Conservation (phyloP, 495 filamentous ascomycete species). For the Neurospora sp. region DNA sequence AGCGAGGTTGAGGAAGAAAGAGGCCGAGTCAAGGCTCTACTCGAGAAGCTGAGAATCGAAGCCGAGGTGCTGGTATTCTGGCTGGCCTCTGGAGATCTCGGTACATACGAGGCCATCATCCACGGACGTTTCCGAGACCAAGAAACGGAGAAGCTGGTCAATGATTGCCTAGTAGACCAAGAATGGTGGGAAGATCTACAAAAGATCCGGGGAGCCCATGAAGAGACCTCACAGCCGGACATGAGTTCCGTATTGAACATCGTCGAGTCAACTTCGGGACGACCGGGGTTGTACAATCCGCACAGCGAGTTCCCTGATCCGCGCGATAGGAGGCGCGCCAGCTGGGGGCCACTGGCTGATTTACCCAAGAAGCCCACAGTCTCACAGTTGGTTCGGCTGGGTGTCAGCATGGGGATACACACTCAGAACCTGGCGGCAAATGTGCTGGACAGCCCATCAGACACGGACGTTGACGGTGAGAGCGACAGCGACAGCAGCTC, state of each 20-base stretch:
- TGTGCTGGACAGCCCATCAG: slow-evolving; percentile 41
- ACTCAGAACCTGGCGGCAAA: slow-evolving; percentile 62
- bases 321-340: slow-evolving; percentile 23
- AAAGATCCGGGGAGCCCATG: slow-evolving; percentile 44
- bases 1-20: slow-evolving; percentile 73
- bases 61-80: slow-evolving; percentile 73
- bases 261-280: slow-evolving; percentile 25
- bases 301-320: slow-evolving; percentile 13
- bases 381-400: slow-evolving; percentile 51
- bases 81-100: slow-evolving; percentile 62
- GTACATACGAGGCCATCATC: slow-evolving; percentile 68
- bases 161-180: slow-evolving; percentile 53
- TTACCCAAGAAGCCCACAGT: slow-evolving; percentile 51
- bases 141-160: slow-evolving; percentile 42
- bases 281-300: slow-evolving; percentile 20
- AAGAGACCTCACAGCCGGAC: slow-evolving; percentile 32
- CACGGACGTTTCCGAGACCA: slow-evolving; percentile 45
- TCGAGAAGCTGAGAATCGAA: slow-evolving; percentile 74
- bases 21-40: slow-evolving; percentile 58
- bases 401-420: slow-evolving; percentile 60
- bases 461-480: slow-evolving; percentile 26
- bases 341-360: slow-evolving; percentile 26
- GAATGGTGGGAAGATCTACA: slow-evolving; percentile 81
- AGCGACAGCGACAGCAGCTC: slow-evolving; percentile 38
- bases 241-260: slow-evolving; percentile 22